Base-by-base conservation (phyloP, 2,329 filamentous ascomycete genomes). In the Ilyonectria destructans region DNA sequence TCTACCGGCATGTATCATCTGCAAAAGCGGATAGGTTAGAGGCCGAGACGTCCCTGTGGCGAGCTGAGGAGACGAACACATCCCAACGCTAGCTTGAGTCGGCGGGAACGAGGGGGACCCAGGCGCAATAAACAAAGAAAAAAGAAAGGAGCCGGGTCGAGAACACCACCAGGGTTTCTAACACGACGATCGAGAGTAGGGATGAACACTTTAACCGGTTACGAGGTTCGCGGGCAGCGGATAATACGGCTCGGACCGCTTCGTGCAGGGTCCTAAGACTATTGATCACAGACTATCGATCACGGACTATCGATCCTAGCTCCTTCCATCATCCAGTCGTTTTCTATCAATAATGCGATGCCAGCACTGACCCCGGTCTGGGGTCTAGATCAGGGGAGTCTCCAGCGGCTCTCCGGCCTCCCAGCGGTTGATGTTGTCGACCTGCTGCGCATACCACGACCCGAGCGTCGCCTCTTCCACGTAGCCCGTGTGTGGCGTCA, bases 401-500 rank as follows among this genome's bases (percentile, higher is more conserved):
- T 71, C 58, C 62, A 77, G 64, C 58, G 71, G 65, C 64, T 77
- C 71, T 52, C 68, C 69, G 56, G 69, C 69, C 29, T 62, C 71
- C 84, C 89, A 92, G 51, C 85, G 81, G 78, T 87, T 83, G 29
- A 93, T 71, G 75, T 91, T 92, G 75, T 88, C 87, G 1, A 86
- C 90, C 63, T 89, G 88, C 80, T 92, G 89, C 67, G 88, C 85
- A 79, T 93, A 93, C 91, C 91, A 93, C 7, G 82, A 82, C 56
- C 86, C 83, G 76, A 93, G 83, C 40, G 88, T 86, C n/a, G 87
- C 89, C 67, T 89, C 88, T 69, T 92, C 90, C 0, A 91, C 90
- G 77, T 93, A 94, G 0, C 92, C 92, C 87, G 92, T 93, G 78
- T 95, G 92, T 49, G 92, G 92, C 57, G 90, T 91, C 69, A 93